Percentiles rank a stretch among this genome's conserved stretches.
Evolutionary conservation across 2,329 filamentous ascomycete genomes (phyloP).

Genomic region (Chaetomium sp.): DNA sequence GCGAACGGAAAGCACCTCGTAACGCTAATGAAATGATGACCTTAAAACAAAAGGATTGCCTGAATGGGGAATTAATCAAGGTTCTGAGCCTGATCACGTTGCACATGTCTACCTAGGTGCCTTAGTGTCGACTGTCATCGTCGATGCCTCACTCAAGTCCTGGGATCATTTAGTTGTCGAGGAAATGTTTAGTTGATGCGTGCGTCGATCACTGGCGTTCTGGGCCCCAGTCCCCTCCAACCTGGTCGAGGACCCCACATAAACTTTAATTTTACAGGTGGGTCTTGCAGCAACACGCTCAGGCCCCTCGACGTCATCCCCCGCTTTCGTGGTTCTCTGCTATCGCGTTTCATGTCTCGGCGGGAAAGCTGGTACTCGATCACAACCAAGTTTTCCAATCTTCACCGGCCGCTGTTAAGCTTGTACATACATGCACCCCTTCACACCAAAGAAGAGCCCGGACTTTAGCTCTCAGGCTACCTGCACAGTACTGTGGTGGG

Average conservation of each 20-base stretch:
- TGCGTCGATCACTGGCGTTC: not conserved
- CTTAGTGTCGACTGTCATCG: too few species aligned
- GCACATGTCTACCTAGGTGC: too few species aligned
- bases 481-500: too few species aligned
- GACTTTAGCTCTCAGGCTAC: too few species aligned
- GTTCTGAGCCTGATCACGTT: not conserved
- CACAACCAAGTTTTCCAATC: not conserved
- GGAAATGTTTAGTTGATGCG: not conserved
- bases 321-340: not conserved
- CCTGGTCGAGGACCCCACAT: not conserved
- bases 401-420: not conserved
- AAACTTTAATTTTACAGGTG: conserved; percentile 1
- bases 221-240: not conserved
- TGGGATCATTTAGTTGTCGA: not conserved
- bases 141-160: too few species aligned
- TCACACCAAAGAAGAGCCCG: too few species aligned
- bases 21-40: not conserved
- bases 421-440: not conserved
- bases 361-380: not conserved
- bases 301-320: conserved; percentile 8
- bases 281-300: not conserved
- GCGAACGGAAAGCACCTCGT: not conserved
- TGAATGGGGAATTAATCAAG: not conserved
- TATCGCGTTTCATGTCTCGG: conserved; percentile 6
- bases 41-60: too few species aligned